Conservation (phyloP, 1,139 yeast species). For the Hanseniaspora uvarum region DNA sequence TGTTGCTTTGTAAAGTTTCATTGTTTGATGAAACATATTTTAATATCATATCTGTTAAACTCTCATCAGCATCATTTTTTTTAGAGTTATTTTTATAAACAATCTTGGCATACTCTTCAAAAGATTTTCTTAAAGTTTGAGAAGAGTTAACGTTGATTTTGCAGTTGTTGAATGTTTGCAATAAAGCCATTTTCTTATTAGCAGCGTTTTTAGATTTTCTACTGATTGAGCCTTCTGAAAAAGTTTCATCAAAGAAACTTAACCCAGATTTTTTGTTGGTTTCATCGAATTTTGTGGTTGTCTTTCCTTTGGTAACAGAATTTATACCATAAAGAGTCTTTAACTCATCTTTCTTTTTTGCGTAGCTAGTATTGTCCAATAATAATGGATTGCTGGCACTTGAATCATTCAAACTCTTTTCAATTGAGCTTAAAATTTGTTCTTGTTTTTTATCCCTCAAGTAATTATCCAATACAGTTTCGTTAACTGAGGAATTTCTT, state of each 20-base stretch:
- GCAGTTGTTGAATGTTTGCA: conserved; percentile 23
- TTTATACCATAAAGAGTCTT: conserved; percentile 54
- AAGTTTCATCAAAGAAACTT: conserved; percentile 13
- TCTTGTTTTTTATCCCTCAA: conserved; percentile 68
- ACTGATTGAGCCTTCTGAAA: conserved; percentile 19
- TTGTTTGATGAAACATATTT: not conserved
- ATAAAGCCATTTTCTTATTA: conserved; percentile 4
- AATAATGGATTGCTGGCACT: conserved; percentile 66
- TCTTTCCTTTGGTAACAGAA: conserved; percentile 23
- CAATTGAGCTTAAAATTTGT: conserved; percentile 72
- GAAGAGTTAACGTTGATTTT: conserved; percentile 36
- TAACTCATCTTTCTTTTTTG: conserved; percentile 59
- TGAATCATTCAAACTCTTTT: conserved; percentile 71
- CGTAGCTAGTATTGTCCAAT: conserved; percentile 68
- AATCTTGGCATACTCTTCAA: conserved; percentile 63
- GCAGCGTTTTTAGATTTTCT: conserved; percentile 17
- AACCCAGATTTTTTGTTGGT: not conserved
- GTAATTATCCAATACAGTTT: conserved; percentile 43
- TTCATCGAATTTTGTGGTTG: conserved; percentile 17
- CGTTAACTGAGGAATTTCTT: conserved; percentile 24
- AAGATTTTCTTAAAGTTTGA: conserved; percentile 42
- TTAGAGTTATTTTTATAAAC: conserved; percentile 60
- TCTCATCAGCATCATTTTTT: conserved; percentile 32
- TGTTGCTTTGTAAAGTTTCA: conserved; percentile 2
- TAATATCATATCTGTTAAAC: conserved; percentile 1